phyloP scores from a whole-genome alignment of 2,329 filamentous ascomycete genomes.

The Dactylella cylindrospora region DNA sequence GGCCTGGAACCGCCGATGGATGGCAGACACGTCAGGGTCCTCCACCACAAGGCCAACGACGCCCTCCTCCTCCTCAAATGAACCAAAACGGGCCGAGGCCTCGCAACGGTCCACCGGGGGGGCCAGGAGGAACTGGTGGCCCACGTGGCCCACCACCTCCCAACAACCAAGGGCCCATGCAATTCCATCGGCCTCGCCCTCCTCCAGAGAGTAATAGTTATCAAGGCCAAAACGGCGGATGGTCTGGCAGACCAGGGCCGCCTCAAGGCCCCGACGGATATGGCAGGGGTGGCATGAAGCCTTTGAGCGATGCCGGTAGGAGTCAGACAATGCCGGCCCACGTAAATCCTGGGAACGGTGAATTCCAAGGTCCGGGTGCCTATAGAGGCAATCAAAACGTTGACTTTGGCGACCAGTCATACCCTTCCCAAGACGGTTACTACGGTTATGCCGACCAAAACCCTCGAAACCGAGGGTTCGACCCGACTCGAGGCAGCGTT shows the following conservation, averaged over 20 bases:
- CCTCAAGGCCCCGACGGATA: conserved; percentile 10
- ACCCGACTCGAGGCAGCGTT: conserved; percentile 27
- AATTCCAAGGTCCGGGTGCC: conserved; percentile 2
- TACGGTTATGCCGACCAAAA: background rate
- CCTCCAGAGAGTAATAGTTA: conserved; percentile 12
- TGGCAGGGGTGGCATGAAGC: conserved; percentile 4
- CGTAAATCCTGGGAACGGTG: conserved; percentile 1
- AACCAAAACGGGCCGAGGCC: conserved; percentile 7
- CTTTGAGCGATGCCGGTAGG: conserved; percentile 19
- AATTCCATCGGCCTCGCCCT: conserved; percentile 34
- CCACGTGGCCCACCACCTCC: conserved; percentile 4
- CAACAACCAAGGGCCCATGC: conserved; percentile 8
- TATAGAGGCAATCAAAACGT: conserved; percentile 8
- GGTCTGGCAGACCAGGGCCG: conserved; percentile 7
- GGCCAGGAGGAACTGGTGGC: conserved; percentile 9
- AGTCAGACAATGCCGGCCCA: conserved; percentile 30
- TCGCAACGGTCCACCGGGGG: conserved; percentile 1
- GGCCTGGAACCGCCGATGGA: conserved; percentile 10
- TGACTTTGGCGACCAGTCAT: conserved; percentile 1
- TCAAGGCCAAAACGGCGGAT: background rate
- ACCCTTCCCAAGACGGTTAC: conserved; percentile 12
- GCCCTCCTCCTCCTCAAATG: conserved; percentile 11
- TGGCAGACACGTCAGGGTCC: conserved; percentile 25
- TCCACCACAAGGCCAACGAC: conserved; percentile 8
- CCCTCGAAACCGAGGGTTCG: conserved; percentile 7